Evolutionary conservation across 2,329 filamentous ascomycete genomes (phyloP), one percentile per base, ranked within the genome.

Genomic region (Aspergillus floridensis): DNA sequence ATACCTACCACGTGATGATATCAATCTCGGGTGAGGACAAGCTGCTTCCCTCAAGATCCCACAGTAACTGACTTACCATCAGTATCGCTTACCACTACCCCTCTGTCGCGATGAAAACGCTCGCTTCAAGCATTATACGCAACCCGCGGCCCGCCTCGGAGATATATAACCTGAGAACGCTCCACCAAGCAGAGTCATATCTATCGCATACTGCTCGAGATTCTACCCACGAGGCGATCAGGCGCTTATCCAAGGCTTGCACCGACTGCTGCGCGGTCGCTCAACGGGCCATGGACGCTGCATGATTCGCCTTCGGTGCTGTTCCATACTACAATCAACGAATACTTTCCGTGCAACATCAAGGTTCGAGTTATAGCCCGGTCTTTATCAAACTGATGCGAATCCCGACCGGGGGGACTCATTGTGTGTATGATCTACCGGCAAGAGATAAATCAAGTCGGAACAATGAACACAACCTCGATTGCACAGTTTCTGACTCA

Each of bases 41-140:
- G 32, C 31, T 6, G n/a, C 5, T 41, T 16, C 3, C 22, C 16
- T 5, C n/a, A 24, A 12, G 24, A 12, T 48, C 11, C 29, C 35
- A 7, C 24, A 32, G 1, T 11, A 7, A 14, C 22, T 47, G 24
- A 19, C 19, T n/a, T 14, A 52, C 2, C 0, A 19, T 10, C 16
- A 64, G 64, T 21, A 57, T 63, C 7, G 48, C 62, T 1, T 44
- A 64, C 5, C 58, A 66, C 53, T 66, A 64, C 47, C 60, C 64
- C 12, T 60, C 64, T 6, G 55, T 66, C 4, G 62, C 62, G 14
- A 53, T 62, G 21, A 59, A 54, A 31, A 59, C 62, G 4, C 62
- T 66, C 26, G 64, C 64, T 14, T 63, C 54, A 2, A 56, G 57
- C 26, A 63, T 66, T 7, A 57, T 66, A 8, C 62, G 52, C 32